Percentiles rank a stretch among this genome's conserved stretches.
These are phyloP conservation scores for Chloranthus sessilifolius DNA, from an alignment of 164 flowering plant genomes.

Conservation along the genomic window DNA sequence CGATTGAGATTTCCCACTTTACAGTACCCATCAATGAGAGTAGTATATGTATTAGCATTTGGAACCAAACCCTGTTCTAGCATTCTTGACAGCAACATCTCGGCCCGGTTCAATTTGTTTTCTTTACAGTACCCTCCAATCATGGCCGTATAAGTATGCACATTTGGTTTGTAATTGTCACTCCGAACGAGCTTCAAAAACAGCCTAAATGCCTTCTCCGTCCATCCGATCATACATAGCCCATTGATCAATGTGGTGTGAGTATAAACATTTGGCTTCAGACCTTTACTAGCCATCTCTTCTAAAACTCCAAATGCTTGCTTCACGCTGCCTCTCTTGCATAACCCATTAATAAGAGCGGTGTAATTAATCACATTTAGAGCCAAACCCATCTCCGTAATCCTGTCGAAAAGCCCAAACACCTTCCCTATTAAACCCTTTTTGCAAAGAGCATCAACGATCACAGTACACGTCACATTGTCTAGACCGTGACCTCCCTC, in stretches of 20 bases:
- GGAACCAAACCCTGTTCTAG: slow-evolving; percentile 74
- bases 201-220: slow-evolving; percentile 86
- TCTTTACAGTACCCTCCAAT: slow-evolving; percentile 85
- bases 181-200: slow-evolving; percentile 85
- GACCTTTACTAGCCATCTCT: slow-evolving; percentile 79
- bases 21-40: slow-evolving; percentile 73
- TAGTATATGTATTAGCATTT: slow-evolving; percentile 69
- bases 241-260: slow-evolving; percentile 86
- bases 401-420: slow-evolving; percentile 46
- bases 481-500: slow-evolving; percentile 48
- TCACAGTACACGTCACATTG: slow-evolving; percentile 56
- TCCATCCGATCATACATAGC: slow-evolving; percentile 94
- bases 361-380: slow-evolving; percentile 80
- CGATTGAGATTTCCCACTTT: slow-evolving; percentile 64
- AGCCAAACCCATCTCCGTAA: slow-evolving; percentile 45
- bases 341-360: slow-evolving; percentile 60
- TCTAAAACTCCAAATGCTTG: slow-evolving; percentile 83
- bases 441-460: slow-evolving; percentile 40
- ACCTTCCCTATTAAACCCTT: slow-evolving; percentile 52
- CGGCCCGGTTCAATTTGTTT: slow-evolving; percentile 74
- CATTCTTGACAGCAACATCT: slow-evolving; percentile 77
- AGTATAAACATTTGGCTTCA: slow-evolving; percentile 87
- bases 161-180: slow-evolving; percentile 80
- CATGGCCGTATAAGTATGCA: slow-evolving; percentile 84
- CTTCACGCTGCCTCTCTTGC: slow-evolving; percentile 75